Evolutionary conservation across 257 asterid species (phyloP).

Genomic region (Plantago major): DNA sequence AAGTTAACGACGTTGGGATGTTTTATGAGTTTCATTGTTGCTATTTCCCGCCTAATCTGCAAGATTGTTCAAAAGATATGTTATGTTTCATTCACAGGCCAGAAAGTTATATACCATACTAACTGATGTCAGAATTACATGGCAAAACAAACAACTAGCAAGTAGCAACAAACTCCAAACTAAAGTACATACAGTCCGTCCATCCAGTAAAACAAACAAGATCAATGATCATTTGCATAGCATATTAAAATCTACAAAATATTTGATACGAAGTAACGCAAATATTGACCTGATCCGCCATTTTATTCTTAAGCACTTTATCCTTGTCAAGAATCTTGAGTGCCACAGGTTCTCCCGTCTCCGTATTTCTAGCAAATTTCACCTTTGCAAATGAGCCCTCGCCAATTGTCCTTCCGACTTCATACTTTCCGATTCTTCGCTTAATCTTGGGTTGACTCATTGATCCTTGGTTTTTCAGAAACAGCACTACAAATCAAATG

Average conservation of each 20-base stretch:
- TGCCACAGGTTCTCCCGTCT: constrained; percentile 75
- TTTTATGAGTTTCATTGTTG: constrained; percentile 80
- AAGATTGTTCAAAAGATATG: constrained; percentile 14
- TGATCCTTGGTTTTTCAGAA: constrained; percentile 5
- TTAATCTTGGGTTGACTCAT: constrained; percentile 69
- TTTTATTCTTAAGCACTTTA: constrained; percentile 87
- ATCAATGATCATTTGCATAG: background rate
- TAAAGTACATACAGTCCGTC: background rate
- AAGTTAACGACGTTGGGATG: constrained; percentile 81
- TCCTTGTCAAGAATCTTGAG: constrained; percentile 88
- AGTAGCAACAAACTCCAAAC: background rate
- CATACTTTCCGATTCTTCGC: constrained; percentile 83
- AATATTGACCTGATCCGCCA: constrained; percentile 81
- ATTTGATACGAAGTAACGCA: background rate
- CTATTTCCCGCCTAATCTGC: constrained; percentile 89
- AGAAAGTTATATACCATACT: constrained; percentile 5
- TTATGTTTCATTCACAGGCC: constrained; percentile 13
- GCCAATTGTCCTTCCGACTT: constrained; percentile 87
- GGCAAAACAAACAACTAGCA: background rate
- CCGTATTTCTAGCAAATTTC: constrained; percentile 78
- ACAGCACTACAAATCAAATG: constrained; percentile 8
- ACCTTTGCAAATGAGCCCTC: constrained; percentile 97
- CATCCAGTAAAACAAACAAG: background rate
- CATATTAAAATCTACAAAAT: background rate
- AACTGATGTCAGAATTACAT: background rate